Conservation (phyloP, 129 eudicot species). For the Saussurea involucrata region DNA sequence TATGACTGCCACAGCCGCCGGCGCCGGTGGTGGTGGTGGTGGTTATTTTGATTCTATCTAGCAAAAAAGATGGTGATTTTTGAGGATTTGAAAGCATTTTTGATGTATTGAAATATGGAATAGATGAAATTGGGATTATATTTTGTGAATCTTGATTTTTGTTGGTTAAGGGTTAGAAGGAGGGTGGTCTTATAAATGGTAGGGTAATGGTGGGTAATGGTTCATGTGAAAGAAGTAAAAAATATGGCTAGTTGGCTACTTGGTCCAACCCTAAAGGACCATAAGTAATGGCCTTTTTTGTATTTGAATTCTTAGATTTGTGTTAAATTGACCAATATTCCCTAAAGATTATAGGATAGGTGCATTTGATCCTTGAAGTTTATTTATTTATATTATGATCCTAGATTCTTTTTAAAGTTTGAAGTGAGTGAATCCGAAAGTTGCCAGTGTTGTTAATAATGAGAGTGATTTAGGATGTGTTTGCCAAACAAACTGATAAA, state of each 20-base stretch:
- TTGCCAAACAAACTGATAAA: no score
- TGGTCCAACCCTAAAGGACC: constrained; percentile 27
- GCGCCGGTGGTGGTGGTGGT: constrained; percentile 20
- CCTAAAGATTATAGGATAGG: neutral
- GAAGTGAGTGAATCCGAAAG: no score
- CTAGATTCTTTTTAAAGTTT: neutral
- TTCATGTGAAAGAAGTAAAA: constrained; percentile 30
- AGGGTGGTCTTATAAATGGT: constrained; percentile 13
- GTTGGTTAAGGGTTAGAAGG: neutral
- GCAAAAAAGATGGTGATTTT: constrained; percentile 50
- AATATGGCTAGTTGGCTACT: constrained; percentile 31
- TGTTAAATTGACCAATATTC: neutral
- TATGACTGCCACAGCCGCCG: constrained; percentile 11
- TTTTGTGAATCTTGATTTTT: neutral
- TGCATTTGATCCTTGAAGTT: neutral
- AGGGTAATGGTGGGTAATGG: neutral
- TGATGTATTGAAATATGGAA: neutral
- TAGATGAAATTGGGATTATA: neutral
- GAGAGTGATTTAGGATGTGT: neutral
- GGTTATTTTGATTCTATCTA: constrained; percentile 38
- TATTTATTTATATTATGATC: neutral
- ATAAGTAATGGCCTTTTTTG: constrained; percentile 2
- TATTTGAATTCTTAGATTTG: neutral
- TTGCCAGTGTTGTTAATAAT: no score
- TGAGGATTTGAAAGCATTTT: constrained; percentile 54